Evolutionary conservation across 2,329 filamentous ascomycete genomes (phyloP), one percentile per base, ranked within the genome.

Genomic region (Trichoderma brevicompactum): DNA sequence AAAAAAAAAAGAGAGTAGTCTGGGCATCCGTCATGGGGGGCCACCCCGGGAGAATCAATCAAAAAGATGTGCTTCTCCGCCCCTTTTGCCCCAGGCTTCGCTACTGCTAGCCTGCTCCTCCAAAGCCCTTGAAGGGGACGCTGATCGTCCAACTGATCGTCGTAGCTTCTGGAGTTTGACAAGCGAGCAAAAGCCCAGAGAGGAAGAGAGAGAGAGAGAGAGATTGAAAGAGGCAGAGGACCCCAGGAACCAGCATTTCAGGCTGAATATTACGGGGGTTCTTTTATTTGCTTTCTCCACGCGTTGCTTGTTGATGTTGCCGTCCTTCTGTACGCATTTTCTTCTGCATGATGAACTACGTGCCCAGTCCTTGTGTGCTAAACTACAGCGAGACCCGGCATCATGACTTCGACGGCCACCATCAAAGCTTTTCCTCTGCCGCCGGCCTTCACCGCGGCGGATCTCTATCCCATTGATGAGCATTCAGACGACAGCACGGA

Each of bases 81-180:
- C 62, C 62, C 62, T 65, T 65, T 65, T 58, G 62, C 53, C 54
- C 62, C 50, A 44, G 54, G 62, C 53, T 65, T 56, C 54, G 62
- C 62, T 58, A 58, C 62, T 13, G 23, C 46, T 58, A 49, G 54
- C 38, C 53, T 59, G 53, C 44, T 65, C 40, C 54, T 52, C 36
- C 53, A 58, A 58, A 65, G 19, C 43, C 62, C 60, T 54, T 65
- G 52, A 54, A 58, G 62, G 53, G 54, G 38, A 56, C 62, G 44
- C 53, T 58, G 53, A 65, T 65, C 54, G 53, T 52, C 32, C 53
- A 44, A 56, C 54, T 65, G 53, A 58, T 65, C 60, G 49, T 63
- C 40, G 28, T 60, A 46, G 49, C 40, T 23, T 63, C 50, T 54
- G 40, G 60, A 58, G 54, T 23, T 43, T 12, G 62, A 40, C 62